phyloP scores from a whole-genome alignment of 106 monocot species.

The Dendrobium nobile region DNA sequence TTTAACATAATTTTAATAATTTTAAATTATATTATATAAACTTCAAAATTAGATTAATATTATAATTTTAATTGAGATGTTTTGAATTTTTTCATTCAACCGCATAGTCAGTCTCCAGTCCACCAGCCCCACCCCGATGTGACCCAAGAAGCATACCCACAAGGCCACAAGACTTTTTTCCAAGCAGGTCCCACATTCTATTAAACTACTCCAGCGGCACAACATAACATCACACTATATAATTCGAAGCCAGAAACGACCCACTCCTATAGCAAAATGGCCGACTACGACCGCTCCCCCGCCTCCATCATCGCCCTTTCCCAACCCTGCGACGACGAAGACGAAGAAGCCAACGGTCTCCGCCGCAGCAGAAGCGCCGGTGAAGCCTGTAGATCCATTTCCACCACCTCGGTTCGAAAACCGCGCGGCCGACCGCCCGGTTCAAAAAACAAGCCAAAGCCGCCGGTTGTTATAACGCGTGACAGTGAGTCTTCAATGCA shows the following conservation, averaged over 20 bases:
- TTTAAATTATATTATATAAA: too few relatives aligned
- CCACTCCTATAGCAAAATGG: background rate
- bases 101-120: too few relatives aligned
- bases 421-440: conserved; percentile 18
- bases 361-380: background rate
- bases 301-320: background rate
- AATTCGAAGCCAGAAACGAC: background rate
- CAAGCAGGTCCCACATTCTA: background rate
- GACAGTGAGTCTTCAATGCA: conserved; percentile 10
- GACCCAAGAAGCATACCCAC: background rate
- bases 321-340: background rate
- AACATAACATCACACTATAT: background rate
- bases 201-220: background rate
- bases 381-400: background rate
- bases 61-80: too few relatives aligned
- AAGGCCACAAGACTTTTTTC: background rate
- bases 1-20: too few relatives aligned
- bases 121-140: background rate
- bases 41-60: too few relatives aligned
- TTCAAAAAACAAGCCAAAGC: conserved; percentile 24
- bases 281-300: background rate
- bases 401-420: background rate
- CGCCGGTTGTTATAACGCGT: conserved; percentile 11
- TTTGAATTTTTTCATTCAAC: too few relatives aligned
- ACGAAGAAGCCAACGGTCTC: too few relatives aligned